These are phyloP conservation scores for Blumeriella jaapii DNA, from an alignment of 2,329 filamentous ascomycete genomes.

Conservation along the genomic window DNA sequence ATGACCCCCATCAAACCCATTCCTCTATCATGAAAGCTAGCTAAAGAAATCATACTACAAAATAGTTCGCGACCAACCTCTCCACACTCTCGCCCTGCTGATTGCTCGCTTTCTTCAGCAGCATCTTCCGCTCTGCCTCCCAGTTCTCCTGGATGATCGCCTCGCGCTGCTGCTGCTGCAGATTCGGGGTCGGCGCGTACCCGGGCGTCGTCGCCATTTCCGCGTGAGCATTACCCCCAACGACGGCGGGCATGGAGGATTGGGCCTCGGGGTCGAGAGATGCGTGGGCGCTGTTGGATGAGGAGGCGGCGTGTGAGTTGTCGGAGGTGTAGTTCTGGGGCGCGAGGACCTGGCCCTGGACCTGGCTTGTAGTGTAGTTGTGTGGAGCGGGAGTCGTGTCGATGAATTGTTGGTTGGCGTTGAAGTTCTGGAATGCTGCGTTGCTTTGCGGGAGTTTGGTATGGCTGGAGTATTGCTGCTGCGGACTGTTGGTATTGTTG, in stretches of 20 bases:
- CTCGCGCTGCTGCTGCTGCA: constrained; percentile 39
- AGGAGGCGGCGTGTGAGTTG: background rate
- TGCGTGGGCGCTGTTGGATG: background rate
- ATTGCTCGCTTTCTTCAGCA: constrained; percentile 20
- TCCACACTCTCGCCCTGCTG: constrained; percentile 18
- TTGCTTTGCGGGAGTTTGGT: background rate
- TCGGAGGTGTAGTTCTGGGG: background rate
- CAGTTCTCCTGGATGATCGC: constrained; percentile 35
- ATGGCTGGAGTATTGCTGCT: too few relatives aligned
- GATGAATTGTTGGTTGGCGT: too few relatives aligned
- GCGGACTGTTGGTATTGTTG: constrained; percentile 31
- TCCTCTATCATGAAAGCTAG: too few relatives aligned
- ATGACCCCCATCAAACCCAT: too few relatives aligned
- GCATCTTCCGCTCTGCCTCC: constrained; percentile 33
- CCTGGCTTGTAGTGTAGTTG: too few relatives aligned
- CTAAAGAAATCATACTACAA: constrained; percentile 14
- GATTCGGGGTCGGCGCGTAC: constrained; percentile 32
- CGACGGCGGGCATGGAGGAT: too few relatives aligned
- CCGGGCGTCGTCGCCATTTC: too few relatives aligned
- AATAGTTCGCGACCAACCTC: constrained; percentile 19
- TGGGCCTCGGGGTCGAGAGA: too few relatives aligned
- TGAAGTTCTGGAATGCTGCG: background rate
- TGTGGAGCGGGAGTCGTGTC: too few relatives aligned
- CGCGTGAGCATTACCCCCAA: too few relatives aligned
- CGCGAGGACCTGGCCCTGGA: too few relatives aligned